Evolutionary conservation across 176 grass and related monocot species (phyloP), one percentile per base, ranked within the genome.

Genomic region (Canna indica): DNA sequence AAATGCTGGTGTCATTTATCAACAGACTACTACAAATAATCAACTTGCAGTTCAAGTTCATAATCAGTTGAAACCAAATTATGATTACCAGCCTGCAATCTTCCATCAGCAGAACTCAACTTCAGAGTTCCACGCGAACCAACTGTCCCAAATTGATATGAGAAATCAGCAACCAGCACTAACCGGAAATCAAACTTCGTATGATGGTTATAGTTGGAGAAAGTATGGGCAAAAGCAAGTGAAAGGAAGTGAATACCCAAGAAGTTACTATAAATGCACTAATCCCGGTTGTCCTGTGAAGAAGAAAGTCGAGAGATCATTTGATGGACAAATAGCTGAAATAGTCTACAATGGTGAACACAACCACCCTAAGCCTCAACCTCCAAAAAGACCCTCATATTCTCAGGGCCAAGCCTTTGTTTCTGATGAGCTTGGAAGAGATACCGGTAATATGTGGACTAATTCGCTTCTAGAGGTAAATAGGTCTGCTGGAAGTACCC

Each of bases 141-240:
- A 46, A 14, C 9, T 14, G 0, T 44, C 18, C 26, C 58, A 75
- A 75, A 16, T 53, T 71, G 64, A 29, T 59, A 32, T 1, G 27
- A 27, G 25, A 59, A 22, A 16, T 52, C 41, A 85, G 72, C 34
- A 80, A 62, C 14, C 25, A 5, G 2, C 7, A 5, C 20, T 6
- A 22, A 24, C 6, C 2, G 20, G 50, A 53, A 7, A 53, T 24
- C 32, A 32, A 3, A 20, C 64, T 32, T 81, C 78, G 13, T 75
- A 57, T 12, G 87, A 90, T 57, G 87, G 80, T 25, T 90, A 90
- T 34, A 85, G 59, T 35, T 90, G 87, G 87, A 82, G 80, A 64
- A 90, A 90, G 59, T 90, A 90, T 54, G 87, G 87, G 70, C 80
- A 90, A 44, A 85, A 90, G 75, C 75, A 78, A 69, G 87, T 90